Evolutionary conservation across 768 basidiomycete genomes (phyloP), one percentile per base, ranked within the genome.

Genomic region (Clavaria fumosa): DNA sequence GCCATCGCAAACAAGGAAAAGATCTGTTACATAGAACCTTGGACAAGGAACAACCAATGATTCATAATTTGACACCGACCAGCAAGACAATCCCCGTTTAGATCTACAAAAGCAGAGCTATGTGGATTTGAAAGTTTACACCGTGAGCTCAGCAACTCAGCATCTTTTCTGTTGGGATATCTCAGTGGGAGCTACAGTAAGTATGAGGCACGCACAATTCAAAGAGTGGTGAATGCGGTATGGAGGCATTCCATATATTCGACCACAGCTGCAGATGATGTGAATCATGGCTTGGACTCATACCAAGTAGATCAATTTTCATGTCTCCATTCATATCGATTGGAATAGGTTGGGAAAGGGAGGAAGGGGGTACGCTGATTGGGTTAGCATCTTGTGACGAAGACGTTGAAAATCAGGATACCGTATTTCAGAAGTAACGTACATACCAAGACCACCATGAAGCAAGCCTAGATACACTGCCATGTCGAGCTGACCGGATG

Each of bases 51-150:
- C 4, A 15, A 7, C 11, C 5, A 20, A 19, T 11, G 14, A 4
- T 27, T 2, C n/a, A n/a, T n/a, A n/a, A n/a, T n/a, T 7, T 19
- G 11, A 14, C 15, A 57, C 64, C 44, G 43, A 81, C 88, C 88
- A 44, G 91, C 88, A 3, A 95, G 66, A 54, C 95, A 97, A 54
- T 99, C 95, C 9, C 95, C 95, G 43, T 97, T 74, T 26, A 99
- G 60, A 50, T 99, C 95, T 4, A 97, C 70, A 12, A 90, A 80
- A 0, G 90, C 91, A 55, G 91, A 95, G 51, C 83, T 89, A 52
- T 97, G 95, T 4, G 93, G 91, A 45, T 78, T 76, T 7, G 84
- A 70, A n/a, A 88, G 54, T 7, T 59, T 67, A 56, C 95, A 99
- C 30, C 75, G 73, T 20, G 63, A 46, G 10, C 71, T 76, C 15